Evolutionary conservation across 2,329 filamentous ascomycete species (phyloP), one percentile per base, ranked within the genome.

Genomic region (Chrysoporthe cubensis): DNA sequence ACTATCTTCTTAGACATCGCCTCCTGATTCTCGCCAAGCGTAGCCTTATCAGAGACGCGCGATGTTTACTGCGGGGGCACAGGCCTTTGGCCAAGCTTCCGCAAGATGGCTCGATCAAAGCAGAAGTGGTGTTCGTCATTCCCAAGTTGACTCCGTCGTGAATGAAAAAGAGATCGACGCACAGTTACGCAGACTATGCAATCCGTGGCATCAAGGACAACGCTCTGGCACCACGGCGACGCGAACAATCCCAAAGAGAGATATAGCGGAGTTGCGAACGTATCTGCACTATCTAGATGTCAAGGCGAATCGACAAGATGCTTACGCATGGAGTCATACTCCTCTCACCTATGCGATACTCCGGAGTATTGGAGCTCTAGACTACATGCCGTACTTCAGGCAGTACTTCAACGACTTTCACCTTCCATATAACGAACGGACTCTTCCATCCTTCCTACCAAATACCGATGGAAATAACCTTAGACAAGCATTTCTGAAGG

Each of bases 271-370:
- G 32, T 68, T 72, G 37, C 64, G 66, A 56, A 64, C 61, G 14
- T 59, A 62, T n/a, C 65, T 72, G 50, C 21, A 40, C 40, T 34
- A 61, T 26, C 54, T 72, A 11, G 71, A 72, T 37, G 48, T 58
- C 16, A 48, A 56, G 13, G 63, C 32, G 40, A 37, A 66, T 3
- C 66, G 71, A 50, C 21, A 34, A 42, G 68, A 44, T 32, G 26
- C 67, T 18, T 32, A 32, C n/a, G 37, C 34, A 52, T 71, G 70
- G 68, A 14, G 46, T 11, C 43, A 14, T 16, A 62, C 62, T 44
- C 71, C 71, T 21, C 65, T 68, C 42, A 63, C 66, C 8, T 72
- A 70, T 59, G 68, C 68, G 48, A 72, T 72, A n/a, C 70, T 72
- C 11, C 62, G 42, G 21, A 66, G 44, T 18, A 70, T 72, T 37